Evolutionary conservation across 2,329 filamentous ascomycete species (phyloP), one percentile per base, ranked within the genome.

Genomic region (Diaporthe caulivora): DNA sequence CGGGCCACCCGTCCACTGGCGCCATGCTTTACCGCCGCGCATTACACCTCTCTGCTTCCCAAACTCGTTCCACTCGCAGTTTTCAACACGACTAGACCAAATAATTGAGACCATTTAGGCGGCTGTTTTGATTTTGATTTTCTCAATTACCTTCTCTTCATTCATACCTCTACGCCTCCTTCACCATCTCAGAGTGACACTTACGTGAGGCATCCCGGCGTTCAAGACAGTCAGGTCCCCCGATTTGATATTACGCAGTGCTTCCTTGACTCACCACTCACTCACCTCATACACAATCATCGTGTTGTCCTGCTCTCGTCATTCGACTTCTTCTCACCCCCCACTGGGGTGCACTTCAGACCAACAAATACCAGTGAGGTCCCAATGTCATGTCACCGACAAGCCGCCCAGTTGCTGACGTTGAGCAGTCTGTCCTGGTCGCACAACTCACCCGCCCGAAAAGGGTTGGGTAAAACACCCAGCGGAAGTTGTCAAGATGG

Each of bases 401-500:
- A 51, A 15, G 21, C 21, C 29, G 31, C 21, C 29, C 21, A 44
- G 31, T 15, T 40, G 47, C 62, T 65, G 62, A 65, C 62, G 37
- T 37, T 15, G 15, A 65, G 31, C 44, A 51, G 62, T 40, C 42
- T 26, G 29, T 51, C 8, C 29, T 65, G 44, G 62, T n/a, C 62
- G n/a, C 60, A 34, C 62, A 51, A 51, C 13, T 40, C 13, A n/a
- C 29, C 44, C 31, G 15, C 29, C 62, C 62, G 44, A 17, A 37
- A 2, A 51, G 44, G 44, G 21, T 65, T 18, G 29, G 17, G 17
- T 21, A 49, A 24, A 13, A 26, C n/a, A 1, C 17, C 24, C 17
- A n/a, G 24, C 29, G 13, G 62, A 51, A n/a, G 29, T 13, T 37
- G 21, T 17, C 62, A 51, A 51, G 62, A 65, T 65, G 62, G 44